Conservation (phyloP, 805 yeast species). For the Yamadazyma laniorum region DNA sequence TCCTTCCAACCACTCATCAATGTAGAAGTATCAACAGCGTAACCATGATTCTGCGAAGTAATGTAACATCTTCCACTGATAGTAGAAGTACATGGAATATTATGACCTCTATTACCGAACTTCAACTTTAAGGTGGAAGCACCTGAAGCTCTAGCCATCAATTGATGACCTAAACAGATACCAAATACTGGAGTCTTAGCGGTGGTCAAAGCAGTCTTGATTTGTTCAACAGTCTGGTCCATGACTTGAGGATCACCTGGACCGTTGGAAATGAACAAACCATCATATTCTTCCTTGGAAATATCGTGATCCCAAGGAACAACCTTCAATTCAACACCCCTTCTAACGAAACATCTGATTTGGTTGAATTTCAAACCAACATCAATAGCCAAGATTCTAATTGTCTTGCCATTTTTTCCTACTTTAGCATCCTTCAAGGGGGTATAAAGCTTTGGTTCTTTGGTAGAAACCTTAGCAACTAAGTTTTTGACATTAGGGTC, state of each 20-base stretch:
- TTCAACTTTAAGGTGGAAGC: conserved; percentile 89
- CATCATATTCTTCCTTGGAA: conserved; percentile 80
- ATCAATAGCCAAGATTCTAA: conserved; percentile 87
- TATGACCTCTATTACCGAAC: conserved; percentile 99
- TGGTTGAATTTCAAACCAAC: conserved; percentile 99
- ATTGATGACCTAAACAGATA: conserved; percentile 97
- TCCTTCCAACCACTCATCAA: conserved; percentile 85
- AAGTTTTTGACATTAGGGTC: conserved; percentile 91
- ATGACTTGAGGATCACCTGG: conserved; percentile 98
- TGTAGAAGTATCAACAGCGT: conserved; percentile 84
- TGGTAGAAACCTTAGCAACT: conserved; percentile 85
- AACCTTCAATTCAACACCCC: conserved; percentile 94
- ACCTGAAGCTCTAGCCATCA: conserved; percentile 92
- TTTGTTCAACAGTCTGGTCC: conserved; percentile 60
- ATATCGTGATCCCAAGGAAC: conserved; percentile 96
- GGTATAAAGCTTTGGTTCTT: conserved; percentile 70
- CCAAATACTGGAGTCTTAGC: conserved; percentile 91
- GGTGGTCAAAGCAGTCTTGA: conserved; percentile 55
- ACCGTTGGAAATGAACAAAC: conserved; percentile 95
- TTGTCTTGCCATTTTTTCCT: conserved; percentile 68
- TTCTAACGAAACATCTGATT: conserved; percentile 90
- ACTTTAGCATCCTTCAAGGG: conserved; percentile 58
- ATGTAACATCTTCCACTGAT: conserved; percentile 95
- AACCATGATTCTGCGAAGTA: conserved; percentile 99
- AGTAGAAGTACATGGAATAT: conserved; percentile 90